These are phyloP conservation scores for Fusarium keratoplasticum DNA, from an alignment of 2,329 filamentous ascomycete species.

Conservation along the genomic window DNA sequence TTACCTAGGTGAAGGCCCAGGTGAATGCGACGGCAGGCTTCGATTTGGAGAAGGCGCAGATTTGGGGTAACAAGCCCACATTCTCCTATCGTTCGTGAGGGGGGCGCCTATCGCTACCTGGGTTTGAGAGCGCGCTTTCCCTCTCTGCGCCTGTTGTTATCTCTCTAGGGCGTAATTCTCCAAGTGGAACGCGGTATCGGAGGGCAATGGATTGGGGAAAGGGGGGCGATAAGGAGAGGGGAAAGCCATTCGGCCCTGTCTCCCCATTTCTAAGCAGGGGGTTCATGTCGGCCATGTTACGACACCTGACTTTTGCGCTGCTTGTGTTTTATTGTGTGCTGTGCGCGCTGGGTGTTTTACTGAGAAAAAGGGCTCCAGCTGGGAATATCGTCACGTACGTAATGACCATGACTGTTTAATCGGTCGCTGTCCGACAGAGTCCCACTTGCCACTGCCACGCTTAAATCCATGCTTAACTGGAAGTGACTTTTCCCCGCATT, in stretches of 20 bases:
- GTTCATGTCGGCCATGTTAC: constrained; percentile 6
- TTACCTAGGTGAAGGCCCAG: constrained; percentile 20
- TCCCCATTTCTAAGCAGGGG: constrained; percentile 5
- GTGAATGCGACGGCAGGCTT: constrained; percentile 20
- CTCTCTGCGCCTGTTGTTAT: constrained; percentile 13
- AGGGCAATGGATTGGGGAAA: constrained; percentile 16
- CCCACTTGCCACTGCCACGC: constrained; percentile 11
- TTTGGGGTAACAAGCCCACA: constrained; percentile 21
- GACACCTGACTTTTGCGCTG: constrained; percentile 3
- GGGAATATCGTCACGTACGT: constrained; percentile 4
- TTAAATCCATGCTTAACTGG: constrained; percentile 34
- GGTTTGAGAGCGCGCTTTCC: background rate
- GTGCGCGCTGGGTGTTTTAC: background rate
- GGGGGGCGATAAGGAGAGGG: constrained; percentile 11
- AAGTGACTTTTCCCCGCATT: background rate
- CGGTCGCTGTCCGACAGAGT: constrained; percentile 21
- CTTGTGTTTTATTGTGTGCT: background rate
- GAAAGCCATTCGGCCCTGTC: background rate
- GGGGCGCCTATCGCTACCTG: background rate
- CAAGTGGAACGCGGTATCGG: constrained; percentile 30
- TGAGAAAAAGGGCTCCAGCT: background rate
- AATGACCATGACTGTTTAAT: constrained; percentile 1
- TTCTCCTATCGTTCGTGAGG: constrained; percentile 5
- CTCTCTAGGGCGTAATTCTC: constrained; percentile 32
- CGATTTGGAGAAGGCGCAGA: constrained; percentile 29